These are phyloP conservation scores for Stipa capillata DNA, from an alignment of 176 grass and related monocot species.

Conservation along the genomic window DNA sequence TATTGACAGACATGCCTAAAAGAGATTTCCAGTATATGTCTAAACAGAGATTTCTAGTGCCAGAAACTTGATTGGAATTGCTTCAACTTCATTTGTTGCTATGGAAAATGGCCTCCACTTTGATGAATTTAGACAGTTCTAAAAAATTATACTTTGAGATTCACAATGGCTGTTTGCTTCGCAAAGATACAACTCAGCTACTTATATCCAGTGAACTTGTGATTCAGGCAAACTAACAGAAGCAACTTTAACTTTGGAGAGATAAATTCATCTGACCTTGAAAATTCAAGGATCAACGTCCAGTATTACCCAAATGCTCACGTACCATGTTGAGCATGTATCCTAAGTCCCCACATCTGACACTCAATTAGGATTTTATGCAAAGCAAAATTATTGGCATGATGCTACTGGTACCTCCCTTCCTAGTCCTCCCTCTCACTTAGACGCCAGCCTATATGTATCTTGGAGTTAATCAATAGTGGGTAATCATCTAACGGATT, in stretches of 20 bases:
- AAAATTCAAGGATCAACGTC: neutral
- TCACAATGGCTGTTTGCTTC: neutral
- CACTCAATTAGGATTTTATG: neutral
- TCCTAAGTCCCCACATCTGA: neutral
- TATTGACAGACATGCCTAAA: no score
- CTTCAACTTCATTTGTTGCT: neutral
- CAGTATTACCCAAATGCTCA: neutral
- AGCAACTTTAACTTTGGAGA: no score
- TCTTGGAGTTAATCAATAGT: neutral
- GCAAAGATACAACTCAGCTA: neutral
- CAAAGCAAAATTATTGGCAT: neutral
- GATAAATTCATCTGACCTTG: neutral
- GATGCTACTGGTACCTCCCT: neutral
- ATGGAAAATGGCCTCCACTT: neutral
- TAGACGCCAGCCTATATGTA: neutral
- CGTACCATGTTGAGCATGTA: neutral
- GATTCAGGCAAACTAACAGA: neutral
- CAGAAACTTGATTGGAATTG: neutral
- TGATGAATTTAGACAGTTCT: neutral
- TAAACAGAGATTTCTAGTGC: neutral
- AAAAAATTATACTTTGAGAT: neutral
- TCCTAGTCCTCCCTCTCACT: neutral
- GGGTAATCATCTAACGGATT: neutral
- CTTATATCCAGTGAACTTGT: neutral
- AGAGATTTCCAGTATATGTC: no score